Evolutionary conservation across 371 early-diverging fungal genomes (phyloP), one percentile per base, ranked within the genome.

Genomic region (Saksenaea vasiformis): DNA sequence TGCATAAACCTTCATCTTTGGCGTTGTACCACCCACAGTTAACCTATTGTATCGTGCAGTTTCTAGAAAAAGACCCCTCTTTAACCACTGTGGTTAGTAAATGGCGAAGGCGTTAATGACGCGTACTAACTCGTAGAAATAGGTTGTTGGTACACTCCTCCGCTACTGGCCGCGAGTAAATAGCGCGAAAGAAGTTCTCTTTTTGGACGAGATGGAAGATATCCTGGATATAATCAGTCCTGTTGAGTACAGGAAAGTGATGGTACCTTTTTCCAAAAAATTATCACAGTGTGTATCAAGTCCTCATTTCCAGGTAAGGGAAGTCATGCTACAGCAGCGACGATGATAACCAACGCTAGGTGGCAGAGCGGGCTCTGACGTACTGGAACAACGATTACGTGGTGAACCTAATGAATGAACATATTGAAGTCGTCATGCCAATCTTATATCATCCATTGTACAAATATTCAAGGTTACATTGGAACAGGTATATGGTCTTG

Each of bases 321-420:
- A 17, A 47, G 10, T 9, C 11, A 9, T 19, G n/a, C n/a, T 22
- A 22, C n/a, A 47, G 11, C 51, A 22, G 51, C 51, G 51, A 47
- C 51, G 22, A 47, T 47, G 51, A 47, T 47, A 22, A 47, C 51
- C 51, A 47, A 47, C 51, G 51, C 51, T 41, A 93, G 92, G 95
- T 89, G 53, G 97, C 98, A 56, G 99, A 98, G 83, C 87, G 99
- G 68, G 98, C 99, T 43, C 83, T 98, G 64, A 91, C 90, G 64
- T 96, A 94, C 78, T 98, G 97, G 95, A 96, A 95, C 82, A 98
- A 97, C 76, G 97, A 95, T 69, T 96, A 96, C 69, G 93, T 98
- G 66, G 91, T 95, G 68, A 93, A 90, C 75, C 76, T 97, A 64
- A 93, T 98, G 61, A 87, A 87, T 17, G 96, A 96, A 60, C 93